Base-by-base conservation (phyloP, 306 rosid genomes). In the Cucurbita ficifolia region DNA sequence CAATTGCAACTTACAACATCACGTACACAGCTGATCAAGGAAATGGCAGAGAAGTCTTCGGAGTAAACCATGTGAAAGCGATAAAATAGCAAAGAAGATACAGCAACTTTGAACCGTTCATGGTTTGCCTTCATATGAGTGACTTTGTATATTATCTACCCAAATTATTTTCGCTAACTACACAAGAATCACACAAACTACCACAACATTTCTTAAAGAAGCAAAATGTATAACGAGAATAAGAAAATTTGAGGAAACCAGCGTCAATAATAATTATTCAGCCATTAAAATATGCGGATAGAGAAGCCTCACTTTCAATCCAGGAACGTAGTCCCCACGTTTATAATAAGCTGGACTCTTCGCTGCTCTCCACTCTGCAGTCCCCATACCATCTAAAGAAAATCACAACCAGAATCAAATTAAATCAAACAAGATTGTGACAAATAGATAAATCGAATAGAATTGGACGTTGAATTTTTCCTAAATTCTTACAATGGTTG, bases 361-460 rank as follows among this genome's bases (percentile, higher is more conserved):
- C 2, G 96, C 89, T 33, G 98, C 98, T 78, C 91, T 90, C 98
- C 97, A 90, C 65, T 86, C 96, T 0, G 98, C 98, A n/a, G 97
- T 94, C 19, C 97, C 98, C 98, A 94, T 94, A 22, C 96, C 98
- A 77, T 94, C 98, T 94, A 48, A 48, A 3, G 5, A 13, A 13
- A 48, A 48, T 48, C 52, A 48, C n/a, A 48, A 13, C 52, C 52
- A 48, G n/a, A 48, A 48, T 48, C 6, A 48, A 48, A 48, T 17
- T 12, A 48, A 48, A 13, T 48, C 6, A 48, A 48, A 48, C 52
- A 48, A 48, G 52, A 48, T 48, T 48, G n/a, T 4, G 52, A 48
- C 52, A 48, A 48, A 48, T 5, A 48, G 52, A 12, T 48, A 45
- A 11, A 45, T 4, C 14, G 12, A 46, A 46, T 46, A 46, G n/a